phyloP scores from a whole-genome alignment of 495 filamentous ascomycete species.

The Bryoglossum gracile region DNA sequence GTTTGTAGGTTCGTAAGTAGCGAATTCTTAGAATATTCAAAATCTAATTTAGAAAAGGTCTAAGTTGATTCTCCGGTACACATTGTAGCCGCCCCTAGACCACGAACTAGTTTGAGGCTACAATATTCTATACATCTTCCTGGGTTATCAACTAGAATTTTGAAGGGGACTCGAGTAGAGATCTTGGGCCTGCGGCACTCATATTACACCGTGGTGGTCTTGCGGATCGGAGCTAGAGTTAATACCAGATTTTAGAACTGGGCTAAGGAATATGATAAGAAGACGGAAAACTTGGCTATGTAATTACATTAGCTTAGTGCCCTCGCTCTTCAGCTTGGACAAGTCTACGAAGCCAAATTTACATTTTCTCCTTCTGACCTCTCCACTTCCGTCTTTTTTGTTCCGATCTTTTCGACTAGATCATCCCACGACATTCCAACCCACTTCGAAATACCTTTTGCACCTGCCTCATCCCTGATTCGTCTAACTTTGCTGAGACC shows the following conservation, averaged over 20 bases:
- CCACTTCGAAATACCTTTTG: slow-evolving; percentile 21
- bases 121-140: no score
- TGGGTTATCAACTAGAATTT: no score
- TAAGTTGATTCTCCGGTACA: no score
- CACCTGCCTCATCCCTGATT: slow-evolving; percentile 14
- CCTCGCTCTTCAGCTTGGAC: neutral
- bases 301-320: neutral
- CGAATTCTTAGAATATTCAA: no score
- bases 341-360: neutral
- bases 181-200: no score
- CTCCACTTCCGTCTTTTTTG: slow-evolving; percentile 4
- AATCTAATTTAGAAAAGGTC: neutral
- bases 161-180: no score
- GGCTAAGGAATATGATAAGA: neutral
- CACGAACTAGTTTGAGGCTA: no score
- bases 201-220: no score
- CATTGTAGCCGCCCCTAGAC: no score
- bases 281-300: neutral
- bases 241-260: neutral
- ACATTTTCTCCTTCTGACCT: neutral
- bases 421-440: slow-evolving; percentile 24
- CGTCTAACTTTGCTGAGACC: slow-evolving; percentile 6
- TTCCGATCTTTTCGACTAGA: slow-evolving; percentile 5
- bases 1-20: no score
- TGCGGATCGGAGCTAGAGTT: neutral